Evolutionary conservation across 2,329 filamentous ascomycete species (phyloP).

Genomic region (Teratosphaeria pseudoeucalypti): DNA sequence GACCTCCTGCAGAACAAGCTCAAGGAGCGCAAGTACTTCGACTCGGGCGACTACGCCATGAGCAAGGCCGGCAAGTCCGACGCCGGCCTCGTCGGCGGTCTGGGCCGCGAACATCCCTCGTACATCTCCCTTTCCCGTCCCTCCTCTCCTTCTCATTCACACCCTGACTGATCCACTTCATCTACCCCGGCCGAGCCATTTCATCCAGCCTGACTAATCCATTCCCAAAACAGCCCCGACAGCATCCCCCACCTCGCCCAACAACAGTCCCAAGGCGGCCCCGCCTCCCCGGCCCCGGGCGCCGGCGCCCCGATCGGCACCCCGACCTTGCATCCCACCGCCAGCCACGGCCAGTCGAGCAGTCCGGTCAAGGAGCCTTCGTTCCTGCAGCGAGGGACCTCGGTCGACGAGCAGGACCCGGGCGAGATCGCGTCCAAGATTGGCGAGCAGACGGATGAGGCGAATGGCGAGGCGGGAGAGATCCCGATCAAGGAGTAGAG

Average conservation of each 20-base stretch:
- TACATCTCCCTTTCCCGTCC: constrained; percentile 51
- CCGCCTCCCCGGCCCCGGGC: constrained; percentile 2
- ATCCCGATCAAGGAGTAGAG: constrained; percentile 12
- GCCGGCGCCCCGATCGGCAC: constrained; percentile 7
- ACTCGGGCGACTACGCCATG: constrained; percentile 88
- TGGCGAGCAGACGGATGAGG: constrained; percentile 10
- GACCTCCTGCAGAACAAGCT: constrained; percentile 96
- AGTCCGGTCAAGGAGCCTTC: constrained; percentile 87
- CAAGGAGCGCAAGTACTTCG: constrained; percentile 98
- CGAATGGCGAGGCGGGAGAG: constrained; percentile 3
- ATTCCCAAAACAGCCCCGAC: constrained; percentile 20
- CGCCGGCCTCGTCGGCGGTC: constrained; percentile 72
- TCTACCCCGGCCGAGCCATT: too few species aligned
- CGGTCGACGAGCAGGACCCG: constrained; percentile 47
- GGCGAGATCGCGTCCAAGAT: constrained; percentile 14
- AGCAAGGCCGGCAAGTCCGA: constrained; percentile 94
- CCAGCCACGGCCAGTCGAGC: constrained; percentile 48
- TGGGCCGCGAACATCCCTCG: constrained; percentile 85
- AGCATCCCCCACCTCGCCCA: constrained; percentile 29
- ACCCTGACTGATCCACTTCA: neutral
- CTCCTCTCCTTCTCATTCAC: neutral
- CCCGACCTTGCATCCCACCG: constrained; percentile 29
- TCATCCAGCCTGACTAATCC: too few species aligned
- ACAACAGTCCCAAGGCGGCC: constrained; percentile 12
- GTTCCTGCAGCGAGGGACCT: constrained; percentile 75